A percentile compares a stretch with the other conserved stretches of the same genome.
phyloP scores from a whole-genome alignment of 1,284 basidiomycete genomes.

The Rhodotorula sp. region DNA sequence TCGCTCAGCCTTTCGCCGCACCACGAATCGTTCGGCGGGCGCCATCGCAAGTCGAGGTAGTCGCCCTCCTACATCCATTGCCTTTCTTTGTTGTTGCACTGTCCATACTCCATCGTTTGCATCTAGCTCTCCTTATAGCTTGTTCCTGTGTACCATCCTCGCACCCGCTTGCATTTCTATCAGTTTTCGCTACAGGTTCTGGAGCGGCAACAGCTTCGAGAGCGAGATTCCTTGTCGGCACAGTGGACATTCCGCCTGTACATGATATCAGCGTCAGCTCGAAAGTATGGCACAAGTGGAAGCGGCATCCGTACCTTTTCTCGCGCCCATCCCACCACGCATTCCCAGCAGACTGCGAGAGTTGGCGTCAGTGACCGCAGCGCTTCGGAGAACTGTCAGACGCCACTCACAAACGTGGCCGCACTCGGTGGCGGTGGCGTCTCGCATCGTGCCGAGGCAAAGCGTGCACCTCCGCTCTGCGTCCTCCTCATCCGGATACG shows the following conservation, averaged over 20 bases:
- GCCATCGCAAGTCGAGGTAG: constrained; percentile 3
- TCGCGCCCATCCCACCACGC: constrained; percentile 50
- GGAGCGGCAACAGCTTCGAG: constrained; percentile 45
- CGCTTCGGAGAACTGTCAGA: background rate
- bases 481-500: constrained; percentile 39
- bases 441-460: constrained; percentile 48
- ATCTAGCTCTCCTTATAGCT: background rate
- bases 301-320: constrained; percentile 43
- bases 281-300: too few relatives aligned
- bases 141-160: background rate
- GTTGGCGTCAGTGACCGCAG: background rate
- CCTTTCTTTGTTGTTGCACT: background rate
- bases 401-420: constrained; percentile 47
- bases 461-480: constrained; percentile 48
- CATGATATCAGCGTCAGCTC: background rate
- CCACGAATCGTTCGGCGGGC: constrained; percentile 25
- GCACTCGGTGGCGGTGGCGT: constrained; percentile 49
- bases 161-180: background rate
- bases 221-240: constrained; percentile 45
- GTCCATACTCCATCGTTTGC: too few relatives aligned
- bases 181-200: constrained; percentile 35
- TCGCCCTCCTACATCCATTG: background rate
- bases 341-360: constrained; percentile 48
- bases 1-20: constrained; percentile 21
- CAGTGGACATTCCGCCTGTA: constrained; percentile 46